Percentiles rank a stretch among this genome's conserved stretches.
Conservation (phyloP, 306 rosid species). For the Pueraria montana region DNA sequence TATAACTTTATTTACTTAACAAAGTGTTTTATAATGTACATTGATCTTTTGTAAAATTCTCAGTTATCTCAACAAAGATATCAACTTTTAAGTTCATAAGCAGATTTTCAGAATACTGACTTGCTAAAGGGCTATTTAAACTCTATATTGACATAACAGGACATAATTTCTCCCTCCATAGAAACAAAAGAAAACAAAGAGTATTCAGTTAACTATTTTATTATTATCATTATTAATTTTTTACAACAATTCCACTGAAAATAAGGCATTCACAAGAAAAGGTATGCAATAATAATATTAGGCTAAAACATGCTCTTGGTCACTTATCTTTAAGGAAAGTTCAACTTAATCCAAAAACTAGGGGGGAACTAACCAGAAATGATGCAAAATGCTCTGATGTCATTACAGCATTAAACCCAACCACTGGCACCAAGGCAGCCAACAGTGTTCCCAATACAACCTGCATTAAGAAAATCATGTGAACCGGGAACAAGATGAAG, state of each 20-base stretch:
- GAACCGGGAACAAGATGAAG: constrained; percentile 45
- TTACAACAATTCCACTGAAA: neutral
- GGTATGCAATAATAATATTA: constrained; percentile 10
- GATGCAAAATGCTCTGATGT: constrained; percentile 99
- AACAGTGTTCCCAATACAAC: constrained; percentile 89
- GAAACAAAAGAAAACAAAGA: constrained; percentile 5
- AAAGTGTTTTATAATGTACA: neutral
- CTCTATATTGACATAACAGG: constrained; percentile 7
- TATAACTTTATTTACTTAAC: neutral
- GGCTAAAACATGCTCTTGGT: neutral
- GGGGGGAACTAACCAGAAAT: constrained; percentile 75
- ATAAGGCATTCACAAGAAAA: constrained; percentile 13
- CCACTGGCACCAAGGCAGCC: constrained; percentile 97
- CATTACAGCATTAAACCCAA: constrained; percentile 98
- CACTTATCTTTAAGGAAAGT: constrained; percentile 17
- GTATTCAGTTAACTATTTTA: neutral
- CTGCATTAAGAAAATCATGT: constrained; percentile 62
- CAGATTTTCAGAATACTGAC: constrained; percentile 9
- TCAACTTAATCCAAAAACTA: constrained; percentile 21
- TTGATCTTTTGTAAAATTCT: neutral
- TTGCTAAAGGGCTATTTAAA: constrained; percentile 1
- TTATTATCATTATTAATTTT: neutral
- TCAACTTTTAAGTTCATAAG: constrained; percentile 14
- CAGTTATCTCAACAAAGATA: constrained; percentile 21
- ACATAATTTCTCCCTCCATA: neutral